Percentiles rank a stretch among this genome's conserved stretches.
These are phyloP conservation scores for Herpomyces periplanetae DNA, from an alignment of 2,329 filamentous ascomycete species.

Conservation along the genomic window DNA sequence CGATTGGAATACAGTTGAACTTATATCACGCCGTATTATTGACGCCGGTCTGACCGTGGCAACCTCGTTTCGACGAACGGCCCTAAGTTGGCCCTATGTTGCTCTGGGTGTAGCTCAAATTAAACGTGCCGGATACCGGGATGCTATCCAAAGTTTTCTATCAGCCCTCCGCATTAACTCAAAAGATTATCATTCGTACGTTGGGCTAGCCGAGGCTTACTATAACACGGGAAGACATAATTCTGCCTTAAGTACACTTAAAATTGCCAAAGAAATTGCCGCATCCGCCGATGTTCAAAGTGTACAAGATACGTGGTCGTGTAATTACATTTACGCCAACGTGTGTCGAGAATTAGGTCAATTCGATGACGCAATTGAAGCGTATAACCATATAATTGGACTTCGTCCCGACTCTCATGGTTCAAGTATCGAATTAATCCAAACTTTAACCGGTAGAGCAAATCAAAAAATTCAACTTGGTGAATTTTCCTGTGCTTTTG, in stretches of 20 bases:
- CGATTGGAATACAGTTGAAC: slow-evolving; percentile 87
- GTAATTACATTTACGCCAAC: slow-evolving; percentile 81
- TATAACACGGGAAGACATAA: slow-evolving; percentile 72
- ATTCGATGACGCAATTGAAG: slow-evolving; percentile 36
- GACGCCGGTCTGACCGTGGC: too few species aligned
- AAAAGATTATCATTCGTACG: slow-evolving; percentile 70
- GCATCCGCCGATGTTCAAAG: slow-evolving; percentile 14
- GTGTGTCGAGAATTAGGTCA: slow-evolving; percentile 72
- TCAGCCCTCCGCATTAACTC: slow-evolving; percentile 47
- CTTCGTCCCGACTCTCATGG: slow-evolving; percentile 36
- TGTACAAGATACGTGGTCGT: slow-evolving; percentile 48
- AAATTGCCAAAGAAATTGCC: slow-evolving; percentile 31
- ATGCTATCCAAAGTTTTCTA: slow-evolving; percentile 68
- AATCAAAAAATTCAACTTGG: slow-evolving; percentile 39
- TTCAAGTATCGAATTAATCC: slow-evolving; percentile 48
- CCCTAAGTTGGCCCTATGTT: slow-evolving; percentile 85
- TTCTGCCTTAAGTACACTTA: slow-evolving; percentile 64
- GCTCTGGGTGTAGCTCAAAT: slow-evolving; percentile 74
- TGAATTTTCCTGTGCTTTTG: slow-evolving; percentile 41
- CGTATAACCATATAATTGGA: slow-evolving; percentile 32
- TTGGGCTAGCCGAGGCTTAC: slow-evolving; percentile 87
- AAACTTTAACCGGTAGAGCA: slow-evolving; percentile 49
- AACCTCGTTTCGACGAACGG: too few species aligned
- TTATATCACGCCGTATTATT: slow-evolving; percentile 56
- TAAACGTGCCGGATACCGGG: slow-evolving; percentile 61